phyloP scores from a whole-genome alignment of 148 eudicot genomes.

The Rhododendron simsii region DNA sequence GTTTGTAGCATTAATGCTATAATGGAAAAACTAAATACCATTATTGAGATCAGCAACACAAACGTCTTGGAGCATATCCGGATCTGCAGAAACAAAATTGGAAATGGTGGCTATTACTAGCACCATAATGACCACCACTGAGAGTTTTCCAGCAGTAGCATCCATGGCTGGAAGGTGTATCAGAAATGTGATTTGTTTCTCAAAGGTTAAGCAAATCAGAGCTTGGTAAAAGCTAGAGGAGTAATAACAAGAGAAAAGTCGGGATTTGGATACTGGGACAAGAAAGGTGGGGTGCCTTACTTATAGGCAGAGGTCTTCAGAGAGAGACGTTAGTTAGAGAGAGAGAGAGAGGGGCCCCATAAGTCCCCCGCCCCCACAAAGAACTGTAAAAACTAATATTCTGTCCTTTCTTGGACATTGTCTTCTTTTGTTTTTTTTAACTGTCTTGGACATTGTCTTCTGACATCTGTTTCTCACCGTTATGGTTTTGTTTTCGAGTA shows the following conservation, averaged over 20 bases:
- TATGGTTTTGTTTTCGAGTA: too few species aligned
- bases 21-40: background rate
- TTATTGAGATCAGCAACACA: constrained; percentile 40
- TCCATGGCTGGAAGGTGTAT: background rate
- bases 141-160: background rate
- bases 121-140: constrained; percentile 5
- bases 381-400: too few species aligned
- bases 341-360: background rate
- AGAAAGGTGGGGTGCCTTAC: background rate
- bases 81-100: constrained; percentile 33
- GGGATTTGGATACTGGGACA: too few species aligned
- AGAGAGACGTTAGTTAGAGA: background rate
- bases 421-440: too few species aligned
- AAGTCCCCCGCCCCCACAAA: too few species aligned
- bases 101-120: constrained; percentile 2
- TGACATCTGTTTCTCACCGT: too few species aligned
- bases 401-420: too few species aligned
- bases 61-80: constrained; percentile 18
- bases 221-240: too few species aligned
- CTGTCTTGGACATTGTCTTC: too few species aligned
- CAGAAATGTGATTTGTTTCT: background rate
- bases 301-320: background rate
- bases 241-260: too few species aligned
- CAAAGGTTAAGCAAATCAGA: background rate
- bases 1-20: too few species aligned